Conservation (phyloP, 2,329 filamentous ascomycete genomes). For the Sporothrix globosa region DNA sequence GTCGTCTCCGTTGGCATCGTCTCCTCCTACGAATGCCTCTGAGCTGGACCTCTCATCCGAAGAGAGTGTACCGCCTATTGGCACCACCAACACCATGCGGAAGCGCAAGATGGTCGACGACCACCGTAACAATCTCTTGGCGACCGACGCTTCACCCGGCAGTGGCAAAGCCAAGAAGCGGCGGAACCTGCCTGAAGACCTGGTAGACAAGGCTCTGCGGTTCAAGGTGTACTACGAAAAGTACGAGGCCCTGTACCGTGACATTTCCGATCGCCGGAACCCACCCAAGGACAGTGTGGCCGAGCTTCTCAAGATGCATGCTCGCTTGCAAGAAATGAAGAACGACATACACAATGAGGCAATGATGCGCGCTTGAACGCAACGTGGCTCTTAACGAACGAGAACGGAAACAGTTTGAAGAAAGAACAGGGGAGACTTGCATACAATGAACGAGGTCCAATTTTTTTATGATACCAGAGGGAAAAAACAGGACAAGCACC, state of each 20-base stretch:
- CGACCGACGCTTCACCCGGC: conserved; percentile 38
- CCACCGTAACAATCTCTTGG: conserved; percentile 31
- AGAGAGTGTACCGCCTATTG: conserved; percentile 39
- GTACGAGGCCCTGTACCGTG: conserved; percentile 60
- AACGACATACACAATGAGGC: conserved; percentile 58
- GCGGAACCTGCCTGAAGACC: conserved; percentile 50
- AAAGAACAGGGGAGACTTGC: conserved; percentile 1
- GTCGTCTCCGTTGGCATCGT: conserved; percentile 67
- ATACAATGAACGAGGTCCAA: conserved; percentile 6
- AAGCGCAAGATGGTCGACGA: conserved; percentile 49
- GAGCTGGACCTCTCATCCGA: conserved; percentile 54
- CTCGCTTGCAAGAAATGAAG: conserved; percentile 60
- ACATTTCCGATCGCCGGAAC: conserved; percentile 55
- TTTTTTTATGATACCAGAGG: conserved; percentile 24
- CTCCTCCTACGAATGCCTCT: conserved; percentile 66
- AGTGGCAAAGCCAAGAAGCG: conserved; percentile 34
- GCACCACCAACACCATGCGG: conserved; percentile 41
- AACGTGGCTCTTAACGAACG: background rate
- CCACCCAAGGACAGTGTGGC: conserved; percentile 57
- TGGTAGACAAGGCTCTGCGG: conserved; percentile 57
- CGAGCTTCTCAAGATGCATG: conserved; percentile 58
- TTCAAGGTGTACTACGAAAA: conserved; percentile 62
- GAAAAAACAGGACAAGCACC: conserved; percentile 10
- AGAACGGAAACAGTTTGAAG: background rate
- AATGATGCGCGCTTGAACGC: conserved; percentile 31